These are phyloP conservation scores for Cercospora berteroae DNA, from an alignment of 2,329 filamentous ascomycete genomes.

Conservation along the genomic window DNA sequence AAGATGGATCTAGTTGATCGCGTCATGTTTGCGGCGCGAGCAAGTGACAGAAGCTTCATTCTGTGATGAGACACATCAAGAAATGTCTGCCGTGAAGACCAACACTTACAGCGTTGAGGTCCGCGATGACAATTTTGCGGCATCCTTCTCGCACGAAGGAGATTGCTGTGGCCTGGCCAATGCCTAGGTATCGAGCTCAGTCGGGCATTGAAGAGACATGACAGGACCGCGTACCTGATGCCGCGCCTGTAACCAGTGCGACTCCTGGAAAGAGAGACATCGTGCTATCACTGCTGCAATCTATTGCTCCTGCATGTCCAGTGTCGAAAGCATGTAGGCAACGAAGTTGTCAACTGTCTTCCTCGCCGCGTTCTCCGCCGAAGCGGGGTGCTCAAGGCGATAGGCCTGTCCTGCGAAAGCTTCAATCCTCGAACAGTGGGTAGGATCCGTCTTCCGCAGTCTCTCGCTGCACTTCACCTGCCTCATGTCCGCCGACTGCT, in stretches of 20 bases:
- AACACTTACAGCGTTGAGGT: slow-evolving; percentile 33
- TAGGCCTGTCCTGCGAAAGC: slow-evolving; percentile 3
- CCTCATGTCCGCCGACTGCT: not conserved
- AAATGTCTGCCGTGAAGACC: not conserved
- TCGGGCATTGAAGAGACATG: not conserved
- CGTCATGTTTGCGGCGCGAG: not conserved
- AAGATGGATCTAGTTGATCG: not conserved
- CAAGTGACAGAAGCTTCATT: not conserved
- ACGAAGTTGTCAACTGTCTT: not conserved
- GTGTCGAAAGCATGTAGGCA: not conserved
- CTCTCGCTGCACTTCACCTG: not conserved
- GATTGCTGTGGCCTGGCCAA: slow-evolving; percentile 45
- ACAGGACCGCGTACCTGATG: slow-evolving; percentile 29
- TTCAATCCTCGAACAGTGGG: slow-evolving; percentile 4
- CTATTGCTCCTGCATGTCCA: not conserved
- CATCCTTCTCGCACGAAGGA: slow-evolving; percentile 50
- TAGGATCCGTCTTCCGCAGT: not conserved
- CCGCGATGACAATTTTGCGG: slow-evolving; percentile 44
- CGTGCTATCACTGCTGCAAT: not conserved
- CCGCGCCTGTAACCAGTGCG: slow-evolving; percentile 37
- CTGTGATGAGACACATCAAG: not conserved
- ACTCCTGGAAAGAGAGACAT: slow-evolving; percentile 37
- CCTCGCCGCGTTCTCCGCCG: slow-evolving; percentile 1
- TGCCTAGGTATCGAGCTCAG: slow-evolving; percentile 37
- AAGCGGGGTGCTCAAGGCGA: slow-evolving; percentile 6